A percentile compares a stretch with the other conserved stretches of the same genome.
Conservation (phyloP, 805 yeast species). For the Pichia deserticola region DNA sequence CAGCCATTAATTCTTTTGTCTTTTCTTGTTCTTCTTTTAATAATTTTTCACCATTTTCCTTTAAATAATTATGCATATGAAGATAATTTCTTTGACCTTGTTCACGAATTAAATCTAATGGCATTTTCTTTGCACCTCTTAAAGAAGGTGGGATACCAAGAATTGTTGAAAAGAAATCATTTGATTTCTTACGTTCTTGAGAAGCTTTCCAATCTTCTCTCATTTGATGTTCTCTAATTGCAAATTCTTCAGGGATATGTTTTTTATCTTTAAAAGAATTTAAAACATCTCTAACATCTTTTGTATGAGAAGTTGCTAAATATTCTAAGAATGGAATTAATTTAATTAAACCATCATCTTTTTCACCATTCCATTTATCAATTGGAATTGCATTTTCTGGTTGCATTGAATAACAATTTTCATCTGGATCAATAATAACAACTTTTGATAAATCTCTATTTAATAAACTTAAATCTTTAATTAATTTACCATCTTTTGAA, state of each 20-base stretch:
- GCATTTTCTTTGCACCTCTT: conserved; percentile 53
- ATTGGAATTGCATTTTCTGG: conserved; percentile 91
- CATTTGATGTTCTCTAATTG: conserved; percentile 65
- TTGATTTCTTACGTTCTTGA: conserved; percentile 26
- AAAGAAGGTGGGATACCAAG: conserved; percentile 52
- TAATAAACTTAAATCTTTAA: conserved; percentile 83
- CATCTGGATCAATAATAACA: conserved; percentile 70
- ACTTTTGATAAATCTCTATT: conserved; percentile 86
- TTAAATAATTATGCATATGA: conserved; percentile 58
- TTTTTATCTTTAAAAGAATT: conserved; percentile 61
- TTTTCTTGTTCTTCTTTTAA: conserved; percentile 79
- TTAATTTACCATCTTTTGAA: conserved; percentile 78
- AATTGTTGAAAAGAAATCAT: conserved; percentile 27
- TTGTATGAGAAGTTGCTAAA: conserved; percentile 74
- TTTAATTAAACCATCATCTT: conserved; percentile 71
- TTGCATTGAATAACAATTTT: conserved; percentile 66
- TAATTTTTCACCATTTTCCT: conserved; percentile 55
- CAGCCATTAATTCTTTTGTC: conserved; percentile 74
- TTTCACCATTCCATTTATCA: conserved; percentile 78
- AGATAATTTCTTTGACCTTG: conserved; percentile 88
- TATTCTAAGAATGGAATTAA: conserved; percentile 92
- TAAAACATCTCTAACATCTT: conserved; percentile 86
- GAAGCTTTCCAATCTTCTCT: conserved; percentile 65
- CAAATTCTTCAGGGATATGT: conserved; percentile 71
- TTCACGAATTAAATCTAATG: conserved; percentile 82